Conservation (phyloP, 2,329 filamentous ascomycete species). For the Alternaria burnsii region DNA sequence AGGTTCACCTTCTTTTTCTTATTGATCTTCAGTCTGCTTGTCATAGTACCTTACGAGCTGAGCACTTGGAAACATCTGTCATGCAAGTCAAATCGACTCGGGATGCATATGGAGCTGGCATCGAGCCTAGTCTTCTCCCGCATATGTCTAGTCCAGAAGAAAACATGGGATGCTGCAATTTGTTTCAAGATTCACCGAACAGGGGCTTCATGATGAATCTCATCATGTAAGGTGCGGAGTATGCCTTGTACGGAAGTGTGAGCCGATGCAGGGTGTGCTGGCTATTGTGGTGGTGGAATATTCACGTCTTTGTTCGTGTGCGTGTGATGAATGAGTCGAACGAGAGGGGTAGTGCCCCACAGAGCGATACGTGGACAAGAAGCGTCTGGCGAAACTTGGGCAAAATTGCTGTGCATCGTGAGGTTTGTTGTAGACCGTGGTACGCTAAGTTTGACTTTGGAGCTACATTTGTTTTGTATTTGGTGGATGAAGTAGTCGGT, state of each 20-base stretch:
- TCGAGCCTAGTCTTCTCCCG: neutral
- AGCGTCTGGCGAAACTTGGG: neutral
- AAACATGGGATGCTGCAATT: neutral
- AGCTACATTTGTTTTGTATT: neutral
- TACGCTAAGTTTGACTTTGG: neutral
- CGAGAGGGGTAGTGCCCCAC: constrained; percentile 2
- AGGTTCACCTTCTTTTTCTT: neutral
- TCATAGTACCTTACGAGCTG: neutral
- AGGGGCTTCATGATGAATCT: neutral
- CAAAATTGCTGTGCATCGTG: neutral
- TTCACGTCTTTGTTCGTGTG: neutral
- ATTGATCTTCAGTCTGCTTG: neutral
- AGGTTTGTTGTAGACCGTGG: neutral
- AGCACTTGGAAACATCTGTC: neutral
- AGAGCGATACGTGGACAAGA: neutral
- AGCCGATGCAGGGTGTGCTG: neutral
- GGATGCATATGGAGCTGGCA: neutral
- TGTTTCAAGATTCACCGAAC: neutral
- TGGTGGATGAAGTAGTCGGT: neutral
- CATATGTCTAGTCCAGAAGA: neutral
- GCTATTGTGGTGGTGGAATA: neutral
- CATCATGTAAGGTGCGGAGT: neutral
- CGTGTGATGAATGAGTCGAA: neutral
- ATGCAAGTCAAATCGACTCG: neutral
- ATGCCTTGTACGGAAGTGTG: neutral